phyloP scores from a whole-genome alignment of 495 filamentous ascomycete genomes.

The Penicillium maclennaniae region DNA sequence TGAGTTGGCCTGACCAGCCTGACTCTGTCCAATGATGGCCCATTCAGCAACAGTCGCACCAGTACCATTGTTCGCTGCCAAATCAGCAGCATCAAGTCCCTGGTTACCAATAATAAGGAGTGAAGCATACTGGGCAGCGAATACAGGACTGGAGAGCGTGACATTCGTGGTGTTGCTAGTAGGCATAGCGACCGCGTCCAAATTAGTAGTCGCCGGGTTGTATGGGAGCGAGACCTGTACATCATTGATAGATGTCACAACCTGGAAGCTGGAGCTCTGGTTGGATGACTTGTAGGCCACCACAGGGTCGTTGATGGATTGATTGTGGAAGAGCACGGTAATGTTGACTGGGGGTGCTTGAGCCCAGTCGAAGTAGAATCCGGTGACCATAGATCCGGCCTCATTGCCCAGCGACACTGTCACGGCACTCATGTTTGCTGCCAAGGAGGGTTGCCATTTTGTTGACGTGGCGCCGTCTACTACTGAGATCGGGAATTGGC shows the following conservation, averaged over 20 bases:
- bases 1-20: not conserved
- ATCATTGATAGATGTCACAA: slow-evolving; percentile 21
- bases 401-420: slow-evolving; percentile 48
- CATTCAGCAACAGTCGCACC: slow-evolving; percentile 74
- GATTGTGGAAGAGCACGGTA: slow-evolving; percentile 54
- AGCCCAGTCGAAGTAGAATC: slow-evolving; percentile 66
- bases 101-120: slow-evolving; percentile 48
- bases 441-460: slow-evolving; percentile 63
- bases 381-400: slow-evolving; percentile 39
- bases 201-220: slow-evolving; percentile 19
- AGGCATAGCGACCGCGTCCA: slow-evolving; percentile 35
- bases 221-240: slow-evolving; percentile 40
- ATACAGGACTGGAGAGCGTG: slow-evolving; percentile 32
- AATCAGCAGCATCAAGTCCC: slow-evolving; percentile 39
- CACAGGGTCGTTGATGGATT: slow-evolving; percentile 21
- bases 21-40: slow-evolving; percentile 48
- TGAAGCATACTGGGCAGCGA: slow-evolving; percentile 40
- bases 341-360: slow-evolving; percentile 54
- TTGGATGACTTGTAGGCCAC: slow-evolving; percentile 3
- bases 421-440: slow-evolving; percentile 42
- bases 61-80: slow-evolving; percentile 39
- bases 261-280: slow-evolving; percentile 5
- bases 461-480: slow-evolving; percentile 69
- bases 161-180: slow-evolving; percentile 47
- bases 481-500: slow-evolving; percentile 69